These are phyloP conservation scores for Croton laevigatus DNA, from an alignment of 441 rosid genomes.

Conservation along the genomic window DNA sequence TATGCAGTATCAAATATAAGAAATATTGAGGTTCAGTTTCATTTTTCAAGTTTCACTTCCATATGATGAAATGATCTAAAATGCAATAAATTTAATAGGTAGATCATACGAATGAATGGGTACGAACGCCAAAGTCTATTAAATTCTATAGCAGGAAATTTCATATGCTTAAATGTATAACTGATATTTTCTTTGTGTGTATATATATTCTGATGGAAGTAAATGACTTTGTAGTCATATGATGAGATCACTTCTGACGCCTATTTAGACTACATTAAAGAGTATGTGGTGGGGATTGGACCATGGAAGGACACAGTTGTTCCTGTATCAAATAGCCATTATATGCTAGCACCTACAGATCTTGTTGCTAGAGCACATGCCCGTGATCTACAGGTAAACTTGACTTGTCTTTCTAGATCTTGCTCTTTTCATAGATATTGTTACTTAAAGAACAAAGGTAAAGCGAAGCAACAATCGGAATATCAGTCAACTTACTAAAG, in stretches of 20 bases:
- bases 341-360: constrained; percentile 70
- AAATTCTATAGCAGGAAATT: not conserved
- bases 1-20: not conserved
- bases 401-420: constrained; percentile 4
- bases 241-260: constrained; percentile 79
- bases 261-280: constrained; percentile 68
- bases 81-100: not conserved
- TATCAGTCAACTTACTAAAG: too few species aligned
- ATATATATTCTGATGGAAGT: constrained; percentile 2
- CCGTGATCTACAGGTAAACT: constrained; percentile 66
- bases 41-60: not conserved
- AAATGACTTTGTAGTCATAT: constrained; percentile 59
- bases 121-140: not conserved
- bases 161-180: too few species aligned
- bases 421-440: not conserved
- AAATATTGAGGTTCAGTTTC: not conserved
- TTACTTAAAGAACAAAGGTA: not conserved
- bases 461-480: not conserved
- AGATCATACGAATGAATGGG: not conserved
- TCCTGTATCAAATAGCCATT: constrained; percentile 55
- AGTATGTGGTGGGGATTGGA: constrained; percentile 83
- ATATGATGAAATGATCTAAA: not conserved
- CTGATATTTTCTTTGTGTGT: not conserved
- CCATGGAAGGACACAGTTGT: constrained; percentile 98
- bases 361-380: constrained; percentile 85